These are phyloP conservation scores for Triticum dicoccoides DNA, from an alignment of 176 grass and related monocot species.

Conservation along the genomic window DNA sequence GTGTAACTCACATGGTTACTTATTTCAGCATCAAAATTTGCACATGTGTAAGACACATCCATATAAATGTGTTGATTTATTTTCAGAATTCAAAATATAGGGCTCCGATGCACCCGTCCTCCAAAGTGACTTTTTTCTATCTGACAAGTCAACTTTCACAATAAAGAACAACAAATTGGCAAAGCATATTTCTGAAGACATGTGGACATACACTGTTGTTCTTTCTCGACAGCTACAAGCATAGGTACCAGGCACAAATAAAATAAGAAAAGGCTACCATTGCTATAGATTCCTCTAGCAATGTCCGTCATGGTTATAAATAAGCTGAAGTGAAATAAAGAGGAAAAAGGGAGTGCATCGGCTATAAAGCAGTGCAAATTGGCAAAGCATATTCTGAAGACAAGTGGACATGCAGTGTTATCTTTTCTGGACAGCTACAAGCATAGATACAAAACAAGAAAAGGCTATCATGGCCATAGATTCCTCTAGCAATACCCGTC, in stretches of 20 bases:
- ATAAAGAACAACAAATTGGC: background rate
- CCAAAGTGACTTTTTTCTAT: background rate
- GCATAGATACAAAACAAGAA: background rate
- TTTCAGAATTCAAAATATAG: no score
- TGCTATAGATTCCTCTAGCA: conserved; percentile 2
- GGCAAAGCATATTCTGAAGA: conserved; percentile 15
- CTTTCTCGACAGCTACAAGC: background rate
- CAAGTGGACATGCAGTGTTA: background rate
- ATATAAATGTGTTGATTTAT: no score
- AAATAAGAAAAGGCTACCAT: background rate
- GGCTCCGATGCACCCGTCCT: no score
- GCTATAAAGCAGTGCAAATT: background rate
- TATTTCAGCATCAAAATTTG: no score
- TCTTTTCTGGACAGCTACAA: conserved; percentile 8
- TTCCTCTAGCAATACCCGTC: conserved; percentile 16
- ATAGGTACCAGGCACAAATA: background rate
- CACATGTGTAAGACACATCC: no score
- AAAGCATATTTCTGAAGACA: conserved; percentile 20
- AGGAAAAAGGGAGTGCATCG: no score
- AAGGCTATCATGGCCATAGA: background rate
- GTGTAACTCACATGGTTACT: no score
- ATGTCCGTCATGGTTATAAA: background rate
- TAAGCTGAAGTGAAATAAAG: no score
- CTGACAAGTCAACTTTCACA: background rate
- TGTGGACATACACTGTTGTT: background rate